Base-by-base conservation (phyloP, 2,329 filamentous ascomycete genomes). In the Microsporum ferrugineum region DNA sequence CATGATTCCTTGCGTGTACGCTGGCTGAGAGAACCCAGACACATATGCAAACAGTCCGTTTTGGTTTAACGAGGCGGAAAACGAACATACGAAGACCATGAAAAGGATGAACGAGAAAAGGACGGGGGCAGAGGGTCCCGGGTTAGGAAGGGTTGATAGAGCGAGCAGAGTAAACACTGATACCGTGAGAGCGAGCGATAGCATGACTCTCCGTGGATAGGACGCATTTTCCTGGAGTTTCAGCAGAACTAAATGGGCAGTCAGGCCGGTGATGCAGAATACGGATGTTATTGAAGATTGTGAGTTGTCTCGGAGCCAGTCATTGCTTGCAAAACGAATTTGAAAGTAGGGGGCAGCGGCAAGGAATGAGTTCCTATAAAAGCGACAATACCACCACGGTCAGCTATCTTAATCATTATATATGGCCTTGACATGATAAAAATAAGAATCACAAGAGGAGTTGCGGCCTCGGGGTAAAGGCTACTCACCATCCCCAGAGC, bases 1-100 rank as follows among this genome's bases (percentile, higher is more conserved):
- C 91, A 99, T 97, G 73, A 97, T 91, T 29, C 88, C 92, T 75
- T 97, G 92, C 60, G 90, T 96, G 73, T 97, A 99, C 73, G 94
- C 89, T 23, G 87, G 84, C 58, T 88, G 80, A 39, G 87, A 89
- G 69, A 96, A 97, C 59, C 89, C 87, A 2, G 88, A 84, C 2
- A 90, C 91, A 71, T 91, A 97, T 2, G 94, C 90, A 72, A 96
- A 96, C 8, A 94, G 84, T 17, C 94, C 94, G 72, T 97, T 97
- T 75, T 97, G 94, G 66, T 91, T 88, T 58, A 96, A 79, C 0
- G 88, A 91, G 0, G 91, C 88, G 0, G 89, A 91, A 70, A 88
- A 79, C 65, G 90, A 89, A 0, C 91, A 84, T n/a, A 79, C 77
- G 63, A 88, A 86, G 3, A 96, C 91, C 81, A 91, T 91, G 63